Evolutionary conservation across 2,329 filamentous ascomycete species (phyloP).

Genomic region (Xylaria sp.): DNA sequence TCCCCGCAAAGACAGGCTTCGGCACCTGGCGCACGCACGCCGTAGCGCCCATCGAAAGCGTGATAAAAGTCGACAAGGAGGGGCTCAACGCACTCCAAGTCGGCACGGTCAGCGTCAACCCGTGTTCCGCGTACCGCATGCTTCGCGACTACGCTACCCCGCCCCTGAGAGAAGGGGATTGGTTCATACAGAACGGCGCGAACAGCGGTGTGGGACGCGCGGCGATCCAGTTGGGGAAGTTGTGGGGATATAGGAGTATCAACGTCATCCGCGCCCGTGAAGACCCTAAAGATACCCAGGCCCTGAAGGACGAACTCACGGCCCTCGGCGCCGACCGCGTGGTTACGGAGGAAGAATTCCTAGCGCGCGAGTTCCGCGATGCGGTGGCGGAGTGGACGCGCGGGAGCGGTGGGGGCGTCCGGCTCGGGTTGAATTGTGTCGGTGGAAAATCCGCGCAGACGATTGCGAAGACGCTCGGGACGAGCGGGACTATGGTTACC

Average conservation of each 20-base stretch:
- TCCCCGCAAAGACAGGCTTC: slow-evolving; percentile 83
- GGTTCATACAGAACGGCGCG: slow-evolving; percentile 97
- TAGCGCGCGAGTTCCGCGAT: slow-evolving; percentile 68
- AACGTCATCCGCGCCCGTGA: slow-evolving; percentile 82
- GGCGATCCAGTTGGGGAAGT: slow-evolving; percentile 84
- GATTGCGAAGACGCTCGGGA: slow-evolving; percentile 77
- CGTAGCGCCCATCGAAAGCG: slow-evolving; percentile 61
- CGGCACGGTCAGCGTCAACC: slow-evolving; percentile 91
- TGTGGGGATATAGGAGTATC: slow-evolving; percentile 91
- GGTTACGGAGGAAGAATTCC: slow-evolving; percentile 65
- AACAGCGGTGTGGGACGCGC: slow-evolving; percentile 93
- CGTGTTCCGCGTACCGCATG: slow-evolving; percentile 94
- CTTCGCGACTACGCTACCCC: slow-evolving; percentile 76
- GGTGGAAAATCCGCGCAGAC: slow-evolving; percentile 85
- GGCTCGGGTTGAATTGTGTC: slow-evolving; percentile 90
- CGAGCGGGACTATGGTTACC: slow-evolving; percentile 81
- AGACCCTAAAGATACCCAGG: slow-evolving; percentile 71
- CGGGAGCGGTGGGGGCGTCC: slow-evolving; percentile 72
- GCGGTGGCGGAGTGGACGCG: slow-evolving; percentile 73
- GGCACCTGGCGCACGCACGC: slow-evolving; percentile 97
- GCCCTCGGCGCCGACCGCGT: slow-evolving; percentile 67
- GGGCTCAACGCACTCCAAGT: slow-evolving; percentile 80
- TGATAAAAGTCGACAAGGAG: slow-evolving; percentile 66
- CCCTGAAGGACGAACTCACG: slow-evolving; percentile 62
- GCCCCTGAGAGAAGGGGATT: slow-evolving; percentile 74